These are phyloP conservation scores for Lentinula guzmanii DNA, from an alignment of 768 basidiomycete genomes.

Conservation along the genomic window DNA sequence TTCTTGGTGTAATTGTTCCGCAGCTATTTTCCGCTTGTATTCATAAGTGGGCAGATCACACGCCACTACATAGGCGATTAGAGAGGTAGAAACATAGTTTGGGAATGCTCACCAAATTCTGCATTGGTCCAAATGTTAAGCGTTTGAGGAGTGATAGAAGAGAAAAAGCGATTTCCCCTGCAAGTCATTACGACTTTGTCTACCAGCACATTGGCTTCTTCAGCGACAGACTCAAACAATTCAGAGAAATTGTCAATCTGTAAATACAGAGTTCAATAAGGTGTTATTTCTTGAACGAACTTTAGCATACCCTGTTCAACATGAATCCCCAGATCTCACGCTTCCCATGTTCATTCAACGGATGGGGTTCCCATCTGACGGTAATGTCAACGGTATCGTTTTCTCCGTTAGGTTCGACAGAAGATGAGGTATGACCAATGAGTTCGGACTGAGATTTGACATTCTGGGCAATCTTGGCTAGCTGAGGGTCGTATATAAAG, in stretches of 20 bases:
- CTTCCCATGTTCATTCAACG: conserved; percentile 35
- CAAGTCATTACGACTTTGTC: conserved; percentile 56
- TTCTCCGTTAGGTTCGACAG: conserved; percentile 15
- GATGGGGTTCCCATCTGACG: conserved; percentile 66
- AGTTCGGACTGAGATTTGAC: conserved; percentile 16
- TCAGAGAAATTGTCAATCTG: conserved; percentile 63
- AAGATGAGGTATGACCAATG: conserved; percentile 6
- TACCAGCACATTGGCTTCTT: conserved; percentile 45
- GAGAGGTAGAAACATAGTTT: background rate
- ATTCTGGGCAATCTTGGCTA: conserved; percentile 45
- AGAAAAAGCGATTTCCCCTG: conserved; percentile 57
- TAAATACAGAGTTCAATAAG: background rate
- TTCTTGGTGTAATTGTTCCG: conserved; percentile 14
- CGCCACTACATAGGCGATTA: conserved; percentile 39
- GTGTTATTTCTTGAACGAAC: background rate
- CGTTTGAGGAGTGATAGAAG: conserved; percentile 61
- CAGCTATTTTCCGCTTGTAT: conserved; percentile 39
- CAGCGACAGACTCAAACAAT: conserved; percentile 62
- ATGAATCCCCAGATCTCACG: conserved; percentile 43
- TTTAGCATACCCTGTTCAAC: conserved; percentile 48
- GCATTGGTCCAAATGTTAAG: conserved; percentile 65
- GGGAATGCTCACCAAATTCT: conserved; percentile 47
- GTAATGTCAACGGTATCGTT: conserved; percentile 40
- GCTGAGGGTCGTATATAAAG: conserved; percentile 58
- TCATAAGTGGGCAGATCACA: conserved; percentile 60